Percentiles rank a stretch among this genome's conserved stretches.
phyloP scores from a whole-genome alignment of 1,139 yeast genomes.

The Yamadazyma kanchanaburiensis region DNA sequence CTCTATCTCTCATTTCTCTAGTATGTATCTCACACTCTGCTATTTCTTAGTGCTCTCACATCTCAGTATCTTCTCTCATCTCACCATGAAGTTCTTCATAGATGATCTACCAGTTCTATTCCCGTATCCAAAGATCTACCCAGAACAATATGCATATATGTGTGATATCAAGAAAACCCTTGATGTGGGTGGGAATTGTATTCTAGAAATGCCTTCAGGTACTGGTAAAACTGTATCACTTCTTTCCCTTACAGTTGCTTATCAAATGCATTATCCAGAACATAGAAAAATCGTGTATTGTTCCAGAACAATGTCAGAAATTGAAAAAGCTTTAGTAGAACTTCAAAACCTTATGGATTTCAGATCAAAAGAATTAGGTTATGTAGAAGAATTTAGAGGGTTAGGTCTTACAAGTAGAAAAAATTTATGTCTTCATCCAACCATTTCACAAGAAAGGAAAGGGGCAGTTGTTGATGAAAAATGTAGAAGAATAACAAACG shows the following conservation, averaged over 20 bases:
- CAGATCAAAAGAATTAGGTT: conserved; percentile 78
- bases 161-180: conserved; percentile 88
- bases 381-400: conserved; percentile 85
- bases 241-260: conserved; percentile 87
- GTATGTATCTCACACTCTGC: too few species aligned
- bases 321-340: conserved; percentile 96
- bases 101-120: conserved; percentile 94
- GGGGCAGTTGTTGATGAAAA: conserved; percentile 96
- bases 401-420: conserved; percentile 92
- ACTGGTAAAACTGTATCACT: conserved; percentile 96
- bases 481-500: conserved; percentile 92
- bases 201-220: conserved; percentile 99
- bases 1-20: too few species aligned
- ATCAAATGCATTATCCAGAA: conserved; percentile 93
- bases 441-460: conserved; percentile 79
- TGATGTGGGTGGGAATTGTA: conserved; percentile 97
- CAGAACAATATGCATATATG: conserved; percentile 98
- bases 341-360: conserved; percentile 84
- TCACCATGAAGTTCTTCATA: conserved; percentile 65
- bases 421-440: conserved; percentile 88
- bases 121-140: conserved; percentile 97
- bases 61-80: not conserved
- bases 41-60: too few species aligned
- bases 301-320: conserved; percentile 99
- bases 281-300: conserved; percentile 93